These are phyloP conservation scores for Areca catechu DNA, from an alignment of 176 grass and related monocot species.

Conservation along the genomic window DNA sequence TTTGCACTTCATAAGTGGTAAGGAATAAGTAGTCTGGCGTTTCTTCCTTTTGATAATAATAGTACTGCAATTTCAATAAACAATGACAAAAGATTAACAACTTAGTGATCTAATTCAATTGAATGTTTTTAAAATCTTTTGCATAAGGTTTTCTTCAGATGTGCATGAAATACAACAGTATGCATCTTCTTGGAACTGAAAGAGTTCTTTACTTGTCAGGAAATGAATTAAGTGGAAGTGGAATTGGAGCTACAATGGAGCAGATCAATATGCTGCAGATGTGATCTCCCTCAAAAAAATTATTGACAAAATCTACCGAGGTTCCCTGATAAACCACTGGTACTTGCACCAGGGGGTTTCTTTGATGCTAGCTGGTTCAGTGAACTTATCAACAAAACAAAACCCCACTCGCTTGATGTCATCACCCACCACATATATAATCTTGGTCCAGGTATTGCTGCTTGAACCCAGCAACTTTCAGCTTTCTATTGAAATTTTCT, in stretches of 20 bases:
- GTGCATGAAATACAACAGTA: too few relatives aligned
- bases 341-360: conserved; percentile 81
- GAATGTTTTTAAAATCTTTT: too few relatives aligned
- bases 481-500: too few relatives aligned
- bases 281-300: conserved; percentile 47
- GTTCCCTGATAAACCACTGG: conserved; percentile 45
- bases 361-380: conserved; percentile 58
- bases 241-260: conserved; percentile 45
- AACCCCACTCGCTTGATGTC: conserved; percentile 50
- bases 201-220: conserved; percentile 28
- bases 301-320: conserved; percentile 30
- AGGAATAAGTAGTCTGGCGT: too few relatives aligned
- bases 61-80: too few relatives aligned
- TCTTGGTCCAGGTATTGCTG: conserved; percentile 53
- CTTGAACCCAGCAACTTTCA: too few relatives aligned
- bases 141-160: too few relatives aligned
- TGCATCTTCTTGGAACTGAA: too few relatives aligned
- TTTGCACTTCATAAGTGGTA: too few relatives aligned
- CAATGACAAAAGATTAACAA: too few relatives aligned
- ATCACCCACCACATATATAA: conserved; percentile 94
- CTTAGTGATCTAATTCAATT: too few relatives aligned
- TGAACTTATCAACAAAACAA: conserved; percentile 52
- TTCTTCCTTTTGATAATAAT: too few relatives aligned
- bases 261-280: conserved; percentile 56
- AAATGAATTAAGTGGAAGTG: conserved; percentile 73